Conservation (phyloP, 176 grass and related monocot genomes). For the Triticum dicoccoides region DNA sequence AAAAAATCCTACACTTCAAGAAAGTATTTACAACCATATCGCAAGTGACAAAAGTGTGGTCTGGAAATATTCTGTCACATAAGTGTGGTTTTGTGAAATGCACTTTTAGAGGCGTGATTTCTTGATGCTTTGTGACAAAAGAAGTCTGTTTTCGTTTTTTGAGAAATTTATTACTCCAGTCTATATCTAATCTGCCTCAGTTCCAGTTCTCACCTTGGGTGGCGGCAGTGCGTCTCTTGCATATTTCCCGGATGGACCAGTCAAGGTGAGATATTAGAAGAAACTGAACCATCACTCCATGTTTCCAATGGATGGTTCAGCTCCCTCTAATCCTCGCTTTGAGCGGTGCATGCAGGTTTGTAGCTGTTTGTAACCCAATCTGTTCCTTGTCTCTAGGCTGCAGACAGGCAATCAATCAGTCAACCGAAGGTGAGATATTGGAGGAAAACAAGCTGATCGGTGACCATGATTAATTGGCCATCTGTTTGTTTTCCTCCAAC, state of each 20-base stretch:
- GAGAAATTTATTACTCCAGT: neutral
- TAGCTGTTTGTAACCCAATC: neutral
- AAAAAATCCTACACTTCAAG: neutral
- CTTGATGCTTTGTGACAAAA: neutral
- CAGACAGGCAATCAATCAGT: conserved; percentile 25
- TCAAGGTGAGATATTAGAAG: conserved; percentile 57
- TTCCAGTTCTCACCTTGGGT: conserved; percentile 39
- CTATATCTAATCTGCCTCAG: neutral
- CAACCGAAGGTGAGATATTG: conserved; percentile 40
- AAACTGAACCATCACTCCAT: conserved; percentile 41
- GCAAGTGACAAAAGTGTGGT: neutral
- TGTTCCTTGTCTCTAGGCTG: neutral
- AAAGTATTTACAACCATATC: neutral
- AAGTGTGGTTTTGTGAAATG: neutral
- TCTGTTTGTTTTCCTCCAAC: conserved; percentile 24
- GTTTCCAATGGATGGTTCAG: conserved; percentile 21
- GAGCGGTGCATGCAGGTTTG: neutral
- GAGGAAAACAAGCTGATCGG: conserved; percentile 45
- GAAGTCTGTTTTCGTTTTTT: neutral
- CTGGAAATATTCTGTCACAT: neutral
- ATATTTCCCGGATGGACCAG: neutral
- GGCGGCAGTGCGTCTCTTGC: neutral
- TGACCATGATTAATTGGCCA: neutral
- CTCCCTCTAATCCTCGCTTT: conserved; percentile 43
- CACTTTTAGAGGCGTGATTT: neutral